Percentiles rank a stretch among this genome's conserved stretches.
These are phyloP conservation scores for Lentinula lateritia DNA, from an alignment of 768 basidiomycete species.

Conservation along the genomic window DNA sequence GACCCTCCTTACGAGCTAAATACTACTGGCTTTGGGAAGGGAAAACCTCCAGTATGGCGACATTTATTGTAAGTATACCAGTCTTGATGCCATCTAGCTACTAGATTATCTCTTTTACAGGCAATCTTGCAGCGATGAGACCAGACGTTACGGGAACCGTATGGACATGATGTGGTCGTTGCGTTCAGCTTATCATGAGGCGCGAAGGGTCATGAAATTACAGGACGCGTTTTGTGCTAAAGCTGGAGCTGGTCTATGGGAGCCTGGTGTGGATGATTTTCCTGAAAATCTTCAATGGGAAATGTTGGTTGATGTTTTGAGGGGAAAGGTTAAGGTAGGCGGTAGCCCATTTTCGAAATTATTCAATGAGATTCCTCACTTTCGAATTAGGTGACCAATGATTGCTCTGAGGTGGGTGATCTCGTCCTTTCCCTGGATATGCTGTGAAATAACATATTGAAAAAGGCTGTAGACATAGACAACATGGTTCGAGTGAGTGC, in stretches of 20 bases:
- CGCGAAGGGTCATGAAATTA: constrained; percentile 55
- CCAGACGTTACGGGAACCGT: constrained; percentile 43
- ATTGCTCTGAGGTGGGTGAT: constrained; percentile 56
- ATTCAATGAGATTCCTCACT: not conserved
- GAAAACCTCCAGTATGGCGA: constrained; percentile 58
- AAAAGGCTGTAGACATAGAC: constrained; percentile 52
- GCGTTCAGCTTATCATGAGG: constrained; percentile 75
- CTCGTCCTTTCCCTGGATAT: not conserved
- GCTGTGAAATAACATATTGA: not conserved
- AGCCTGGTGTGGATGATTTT: constrained; percentile 35
- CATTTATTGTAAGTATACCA: constrained; percentile 63
- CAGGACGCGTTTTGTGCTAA: constrained; percentile 72
- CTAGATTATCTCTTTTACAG: constrained; percentile 21
- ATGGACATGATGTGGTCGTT: constrained; percentile 80
- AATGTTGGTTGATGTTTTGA: constrained; percentile 73
- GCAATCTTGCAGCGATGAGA: constrained; percentile 58
- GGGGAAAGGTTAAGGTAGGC: constrained; percentile 77
- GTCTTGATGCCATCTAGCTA: not conserved
- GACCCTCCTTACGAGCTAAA: constrained; percentile 70
- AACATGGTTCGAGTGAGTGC: constrained; percentile 55
- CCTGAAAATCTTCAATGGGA: constrained; percentile 71
- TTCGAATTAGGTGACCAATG: constrained; percentile 44
- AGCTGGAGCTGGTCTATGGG: constrained; percentile 45
- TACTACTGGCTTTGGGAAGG: constrained; percentile 25
- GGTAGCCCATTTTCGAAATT: not conserved